phyloP scores from a whole-genome alignment of 495 filamentous ascomycete genomes.

The Melanomma pulvis-pyrius region DNA sequence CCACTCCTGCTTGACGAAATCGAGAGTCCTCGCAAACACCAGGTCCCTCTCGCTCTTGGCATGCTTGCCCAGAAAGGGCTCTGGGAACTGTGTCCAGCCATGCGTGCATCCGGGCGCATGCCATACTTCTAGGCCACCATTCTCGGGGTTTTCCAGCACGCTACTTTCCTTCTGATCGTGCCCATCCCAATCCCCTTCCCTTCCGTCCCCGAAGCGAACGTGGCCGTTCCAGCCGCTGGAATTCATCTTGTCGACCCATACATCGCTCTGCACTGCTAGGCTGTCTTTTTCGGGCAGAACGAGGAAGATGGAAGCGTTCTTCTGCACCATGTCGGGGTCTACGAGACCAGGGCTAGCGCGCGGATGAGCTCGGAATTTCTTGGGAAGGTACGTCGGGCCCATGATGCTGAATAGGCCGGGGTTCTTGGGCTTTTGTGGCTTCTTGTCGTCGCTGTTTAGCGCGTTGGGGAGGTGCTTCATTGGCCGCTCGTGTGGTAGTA shows the following conservation, averaged over 20 bases:
- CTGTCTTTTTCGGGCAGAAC: conserved; percentile 44
- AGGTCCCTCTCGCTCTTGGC: conserved; percentile 40
- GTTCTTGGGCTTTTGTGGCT: conserved; percentile 11
- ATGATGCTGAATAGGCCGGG: conserved; percentile 35
- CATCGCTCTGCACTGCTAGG: conserved; percentile 44
- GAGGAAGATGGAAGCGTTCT: conserved; percentile 42
- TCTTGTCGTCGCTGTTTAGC: conserved; percentile 26
- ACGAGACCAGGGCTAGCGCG: conserved; percentile 41
- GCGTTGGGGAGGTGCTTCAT: conserved; percentile 17
- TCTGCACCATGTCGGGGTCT: conserved; percentile 36
- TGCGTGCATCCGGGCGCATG: conserved; percentile 41
- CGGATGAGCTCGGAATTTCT: conserved; percentile 24
- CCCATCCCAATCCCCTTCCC: conserved; percentile 25
- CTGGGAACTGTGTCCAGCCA: conserved; percentile 47
- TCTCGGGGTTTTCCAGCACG: conserved; percentile 3
- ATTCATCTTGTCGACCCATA: conserved; percentile 41
- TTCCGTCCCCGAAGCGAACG: conserved; percentile 26
- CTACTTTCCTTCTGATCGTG: neutral
- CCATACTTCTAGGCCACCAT: conserved; percentile 38
- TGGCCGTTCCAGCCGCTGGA: conserved; percentile 32
- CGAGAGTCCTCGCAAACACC: conserved; percentile 32
- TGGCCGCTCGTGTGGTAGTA: conserved; percentile 33
- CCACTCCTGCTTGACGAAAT: conserved; percentile 35
- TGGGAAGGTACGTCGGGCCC: conserved; percentile 33
- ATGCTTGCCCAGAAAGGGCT: conserved; percentile 34